A percentile compares a stretch with the other conserved stretches of the same genome.
phyloP scores from a whole-genome alignment of 129 eudicot genomes.

The Heracleum sosnowskyi region DNA sequence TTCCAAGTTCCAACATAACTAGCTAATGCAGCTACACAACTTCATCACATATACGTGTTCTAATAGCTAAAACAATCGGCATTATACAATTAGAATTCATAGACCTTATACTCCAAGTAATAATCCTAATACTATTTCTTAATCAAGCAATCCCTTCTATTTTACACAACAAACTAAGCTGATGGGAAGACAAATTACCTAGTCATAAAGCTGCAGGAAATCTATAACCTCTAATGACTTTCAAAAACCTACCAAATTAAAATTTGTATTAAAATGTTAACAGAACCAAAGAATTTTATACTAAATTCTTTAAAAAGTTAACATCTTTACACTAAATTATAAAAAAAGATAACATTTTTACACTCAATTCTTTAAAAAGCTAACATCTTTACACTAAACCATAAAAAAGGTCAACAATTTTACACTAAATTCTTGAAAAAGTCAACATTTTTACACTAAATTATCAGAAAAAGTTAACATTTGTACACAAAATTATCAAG shows the following conservation, averaged over 20 bases:
- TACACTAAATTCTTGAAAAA: not conserved
- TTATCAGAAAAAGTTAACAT: not conserved
- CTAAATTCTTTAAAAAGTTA: too few species aligned
- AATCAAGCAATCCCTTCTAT: not conserved
- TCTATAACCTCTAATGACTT: not conserved
- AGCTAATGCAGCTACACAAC: not conserved
- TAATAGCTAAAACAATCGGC: not conserved
- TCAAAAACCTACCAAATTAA: not conserved
- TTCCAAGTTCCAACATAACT: not conserved
- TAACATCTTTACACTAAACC: too few species aligned
- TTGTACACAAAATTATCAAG: not conserved
- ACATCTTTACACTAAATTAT: too few species aligned
- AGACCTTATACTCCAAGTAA: too few species aligned
- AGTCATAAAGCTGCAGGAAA: not conserved
- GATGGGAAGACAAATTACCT: not conserved
- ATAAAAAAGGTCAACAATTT: not conserved
- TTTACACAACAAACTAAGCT: not conserved
- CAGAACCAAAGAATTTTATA: too few species aligned
- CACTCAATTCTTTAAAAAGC: not conserved
- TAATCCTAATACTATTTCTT: not conserved
- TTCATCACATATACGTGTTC: not conserved
- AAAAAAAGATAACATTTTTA: too few species aligned
- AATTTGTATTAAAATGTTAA: not conserved
- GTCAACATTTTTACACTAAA: not conserved
- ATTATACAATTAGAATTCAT: not conserved